These are phyloP conservation scores for Neolentinus lepideus DNA, from an alignment of 1,284 basidiomycete genomes.

Conservation along the genomic window DNA sequence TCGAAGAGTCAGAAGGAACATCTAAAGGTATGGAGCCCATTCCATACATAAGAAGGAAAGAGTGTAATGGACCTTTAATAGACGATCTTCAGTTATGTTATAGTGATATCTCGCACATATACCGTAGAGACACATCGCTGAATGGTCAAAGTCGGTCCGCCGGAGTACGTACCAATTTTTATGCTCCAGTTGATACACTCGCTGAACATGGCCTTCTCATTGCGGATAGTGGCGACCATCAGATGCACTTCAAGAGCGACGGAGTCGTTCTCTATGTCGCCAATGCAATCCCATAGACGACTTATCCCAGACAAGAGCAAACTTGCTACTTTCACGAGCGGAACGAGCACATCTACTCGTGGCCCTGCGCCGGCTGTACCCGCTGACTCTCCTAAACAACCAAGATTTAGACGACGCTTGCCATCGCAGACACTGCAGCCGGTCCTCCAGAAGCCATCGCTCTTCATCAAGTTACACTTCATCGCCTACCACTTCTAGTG, in stretches of 20 bases:
- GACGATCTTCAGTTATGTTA: no score
- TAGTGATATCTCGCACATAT: no score
- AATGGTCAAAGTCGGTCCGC: background rate
- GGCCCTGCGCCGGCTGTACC: background rate
- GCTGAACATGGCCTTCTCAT: background rate
- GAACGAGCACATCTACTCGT: background rate
- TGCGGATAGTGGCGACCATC: background rate
- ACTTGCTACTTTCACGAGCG: background rate
- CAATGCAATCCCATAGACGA: background rate
- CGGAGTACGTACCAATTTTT: background rate
- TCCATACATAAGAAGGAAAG: no score
- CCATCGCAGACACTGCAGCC: background rate
- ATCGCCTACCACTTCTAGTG: background rate
- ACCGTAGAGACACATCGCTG: no score
- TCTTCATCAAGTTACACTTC: background rate
- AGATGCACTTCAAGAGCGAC: background rate
- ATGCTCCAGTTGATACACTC: background rate
- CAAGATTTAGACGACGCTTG: background rate
- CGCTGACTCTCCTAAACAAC: background rate
- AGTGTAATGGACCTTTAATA: background rate
- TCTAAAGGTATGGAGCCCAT: no score
- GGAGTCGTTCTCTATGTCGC: background rate
- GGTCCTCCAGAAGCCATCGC: background rate
- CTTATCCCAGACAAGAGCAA: background rate
- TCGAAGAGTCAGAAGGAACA: no score